Base-by-base conservation (phyloP, 805 yeast genomes). In the Wickerhamomyces mucosus region DNA sequence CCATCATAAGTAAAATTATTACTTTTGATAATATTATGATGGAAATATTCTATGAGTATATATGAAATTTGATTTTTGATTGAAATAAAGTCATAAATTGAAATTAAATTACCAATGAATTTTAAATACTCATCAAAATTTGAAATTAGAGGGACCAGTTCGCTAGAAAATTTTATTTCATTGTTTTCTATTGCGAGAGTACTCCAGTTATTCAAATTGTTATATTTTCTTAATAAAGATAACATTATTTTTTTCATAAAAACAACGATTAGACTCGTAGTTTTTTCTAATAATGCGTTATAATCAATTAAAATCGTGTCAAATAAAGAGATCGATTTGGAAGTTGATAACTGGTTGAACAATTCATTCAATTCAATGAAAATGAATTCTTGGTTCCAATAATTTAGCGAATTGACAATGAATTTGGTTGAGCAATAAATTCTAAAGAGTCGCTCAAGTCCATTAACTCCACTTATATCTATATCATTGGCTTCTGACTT, bases 1-100 rank as follows among this genome's bases (percentile, higher is more conserved):
- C 66, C 66, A 3, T 35, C 12, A 8, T 38, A 27, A 26, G 51
- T 56, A 37, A 62, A 61, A 31, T 54, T 56, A 32, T 60, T 61
- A 16, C 53, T 36, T 34, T 60, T 61, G 19, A 61, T 43, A 20
- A 61, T 53, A 7, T 58, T 50, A 29, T 58, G 59, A 14, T 53
- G 39, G 27, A 58, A 48, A 28, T 51, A 53, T n/a, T 50, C 51
- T 1, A 59, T 47, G 19, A 58, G 36, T 7, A 45, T 38, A 9
- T 39, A 43, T 3, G 59, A 36, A 2, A 52, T 23, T 18, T 44
- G 43, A 23, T 48, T 48, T 19, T 47, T 50, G 11, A 61, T 28
- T 3, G 29, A 13, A 2, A 44, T 35, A 12, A 42, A 38, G 3
- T 41, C 48, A 14, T 38, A 36, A 15, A 29, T 21, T 7, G 51